Base-by-base conservation (phyloP, 352 stramenopile species). In the Elongisporangium prolatum region DNA sequence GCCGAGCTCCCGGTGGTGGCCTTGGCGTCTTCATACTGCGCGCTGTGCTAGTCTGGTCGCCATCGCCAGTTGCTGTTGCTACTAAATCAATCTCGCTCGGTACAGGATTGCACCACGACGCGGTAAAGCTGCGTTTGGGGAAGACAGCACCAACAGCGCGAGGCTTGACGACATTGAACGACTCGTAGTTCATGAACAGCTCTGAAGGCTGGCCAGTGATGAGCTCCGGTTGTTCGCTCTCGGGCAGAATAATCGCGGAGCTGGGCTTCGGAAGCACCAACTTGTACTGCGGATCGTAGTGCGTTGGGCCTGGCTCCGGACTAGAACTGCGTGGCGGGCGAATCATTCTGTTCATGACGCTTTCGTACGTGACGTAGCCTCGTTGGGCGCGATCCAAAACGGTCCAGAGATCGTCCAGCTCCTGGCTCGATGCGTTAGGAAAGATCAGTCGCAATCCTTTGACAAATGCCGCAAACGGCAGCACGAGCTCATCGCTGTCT, bases 61-160 rank as follows among this genome's bases (percentile, higher is more conserved):
- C 28, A 40, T 40, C 9, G 28, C 28, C 28, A 13, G 28, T 14
- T 1, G 34, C 4, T 44, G 34, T 17, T 17, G 34, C 34, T 44
- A 44, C 34, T 16, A 44, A 11, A 44, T 44, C 34, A 44, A 44
- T 44, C 21, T 71, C 72, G 21, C 66, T 67, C 17, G 56, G 56
- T 2, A 91, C 74, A 10, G 83, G 83, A 34, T 93, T 89, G 54
- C 83, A 93, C 83, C 83, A 91, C n/a, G 83, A 93, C 0, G 79
- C 75, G 40, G 75, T 72, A 22, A 77, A 74, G 54, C 79, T 83
- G 18, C 77, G 67, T 48, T 86, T 87, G 0, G 71, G 69, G 51
- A 93, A 91, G 17, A 76, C 68, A 8, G 66, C 59, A 1, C 76
- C 65, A 28, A 65, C 51, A 25, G 77, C 60, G 2, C 77, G 65